Evolutionary conservation across 208 protist genomes (phyloP).

Genomic region (Leptomonas pyrrhocoris): DNA sequence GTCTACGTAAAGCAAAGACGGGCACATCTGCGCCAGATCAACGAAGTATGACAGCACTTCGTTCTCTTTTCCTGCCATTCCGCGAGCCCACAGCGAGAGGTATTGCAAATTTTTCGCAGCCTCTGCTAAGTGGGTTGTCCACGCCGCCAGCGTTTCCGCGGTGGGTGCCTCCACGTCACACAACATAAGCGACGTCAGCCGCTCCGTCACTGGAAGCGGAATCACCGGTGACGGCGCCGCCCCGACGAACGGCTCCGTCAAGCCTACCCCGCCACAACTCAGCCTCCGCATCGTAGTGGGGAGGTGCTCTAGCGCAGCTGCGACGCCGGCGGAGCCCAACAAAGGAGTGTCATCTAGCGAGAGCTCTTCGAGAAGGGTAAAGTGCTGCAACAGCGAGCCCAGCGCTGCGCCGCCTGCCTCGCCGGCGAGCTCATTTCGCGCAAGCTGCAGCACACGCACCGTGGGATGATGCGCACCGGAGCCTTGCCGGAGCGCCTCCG

Average conservation of each 20-base stretch:
- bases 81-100: conserved; percentile 69
- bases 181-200: conserved; percentile 49
- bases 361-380: conserved; percentile 52
- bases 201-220: conserved; percentile 29
- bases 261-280: conserved; percentile 44
- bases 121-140: conserved; percentile 28
- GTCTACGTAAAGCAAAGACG: conserved; percentile 57
- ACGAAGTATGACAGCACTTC: conserved; percentile 22
- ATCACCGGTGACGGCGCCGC: conserved; percentile 30
- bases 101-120: conserved; percentile 33
- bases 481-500: conserved; percentile 20
- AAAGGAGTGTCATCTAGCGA: conserved; percentile 55
- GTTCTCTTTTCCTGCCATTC: conserved; percentile 51
- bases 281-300: conserved; percentile 37
- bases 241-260: conserved; percentile 30
- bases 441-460: conserved; percentile 52
- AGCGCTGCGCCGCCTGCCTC: conserved; percentile 45
- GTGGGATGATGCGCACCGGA: conserved; percentile 10
- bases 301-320: conserved; percentile 31
- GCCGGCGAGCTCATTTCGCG: conserved; percentile 51
- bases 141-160: conserved; percentile 27
- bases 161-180: conserved; percentile 52
- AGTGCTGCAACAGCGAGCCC: conserved; percentile 44
- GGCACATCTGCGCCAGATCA: conserved; percentile 37
- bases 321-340: conserved; percentile 44